phyloP scores from a whole-genome alignment of 2,329 filamentous ascomycete species.

The Clarireedia hainanense region DNA sequence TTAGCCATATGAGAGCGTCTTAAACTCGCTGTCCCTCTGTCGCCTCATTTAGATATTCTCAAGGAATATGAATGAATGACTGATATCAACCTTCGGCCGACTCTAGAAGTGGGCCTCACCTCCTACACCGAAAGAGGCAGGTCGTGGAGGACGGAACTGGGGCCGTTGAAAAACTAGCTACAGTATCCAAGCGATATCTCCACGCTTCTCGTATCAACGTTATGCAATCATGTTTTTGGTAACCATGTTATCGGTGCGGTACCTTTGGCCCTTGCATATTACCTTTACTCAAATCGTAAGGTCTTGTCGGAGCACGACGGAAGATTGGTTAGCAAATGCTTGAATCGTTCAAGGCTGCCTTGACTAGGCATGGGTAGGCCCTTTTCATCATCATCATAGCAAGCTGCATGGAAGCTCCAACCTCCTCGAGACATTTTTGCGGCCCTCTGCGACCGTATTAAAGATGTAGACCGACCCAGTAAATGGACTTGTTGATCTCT shows the following conservation, averaged over 20 bases:
- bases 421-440: neutral
- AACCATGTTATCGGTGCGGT: no score
- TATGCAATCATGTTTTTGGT: no score
- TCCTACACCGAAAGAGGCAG: slow-evolving; percentile 1
- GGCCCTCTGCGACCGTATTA: neutral
- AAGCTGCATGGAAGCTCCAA: slow-evolving; percentile 1
- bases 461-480: neutral
- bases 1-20: no score
- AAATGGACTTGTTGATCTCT: neutral
- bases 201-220: neutral
- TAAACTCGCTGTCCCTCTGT: neutral
- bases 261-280: neutral
- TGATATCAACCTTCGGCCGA: neutral
- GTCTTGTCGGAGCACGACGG: neutral
- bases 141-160: neutral
- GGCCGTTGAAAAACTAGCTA: neutral
- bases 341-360: neutral
- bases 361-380: neutral
- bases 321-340: neutral
- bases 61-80: neutral
- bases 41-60: neutral
- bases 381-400: neutral
- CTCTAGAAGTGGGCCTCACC: neutral
- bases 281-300: neutral
- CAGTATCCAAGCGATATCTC: neutral